Evolutionary conservation across 1,139 yeast genomes (phyloP), one percentile per base, ranked within the genome.

Genomic region (Tardiomyces blankii): DNA sequence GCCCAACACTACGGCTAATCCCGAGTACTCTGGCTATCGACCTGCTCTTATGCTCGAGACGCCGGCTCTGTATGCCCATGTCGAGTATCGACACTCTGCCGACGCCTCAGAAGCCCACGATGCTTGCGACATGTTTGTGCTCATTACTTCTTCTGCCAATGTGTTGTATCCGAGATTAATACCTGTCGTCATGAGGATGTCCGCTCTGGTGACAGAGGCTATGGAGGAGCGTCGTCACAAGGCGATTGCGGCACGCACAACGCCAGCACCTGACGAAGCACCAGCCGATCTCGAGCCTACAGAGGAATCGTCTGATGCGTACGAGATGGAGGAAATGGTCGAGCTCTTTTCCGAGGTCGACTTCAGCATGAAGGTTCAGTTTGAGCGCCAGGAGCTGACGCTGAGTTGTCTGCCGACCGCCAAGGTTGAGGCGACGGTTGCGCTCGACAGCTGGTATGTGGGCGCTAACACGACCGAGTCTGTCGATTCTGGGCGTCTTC

Each of bases 401-500:
- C 68, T 91, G 45, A 83, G 95, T 54, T 91, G 97, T 70, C 91
- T 85, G 51, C 97, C 98, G 0, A 80, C 82, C 13, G 97, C 97
- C 0, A 86, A 85, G 59, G 94, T 91, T 1, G 89, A 88, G 33
- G 94, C 96, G 0, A 75, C 84, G 28, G 82, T 87, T 21, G 83
- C 86, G 2, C 70, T 82, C 38, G 83, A 80, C 30, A 80, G 82
- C 0, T 75, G 85, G 28, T 73, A 70, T 39, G 58, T 84, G 35
- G 78, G 78, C 46, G 54, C 83, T 13, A 76, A 76, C 45, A 74
- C 89, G 0, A 49, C 77, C 28, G 70, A 70, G 3, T 60, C 62
- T 75, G 1, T 57, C 78, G 3, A 69, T 74, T 25, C 54, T 82
- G 28, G 70, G 72, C 18, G 70, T 77, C 3, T 63, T 86, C 9